Base-by-base conservation (phyloP, 768 basidiomycete genomes). In the Gelatoporia subvermispora region DNA sequence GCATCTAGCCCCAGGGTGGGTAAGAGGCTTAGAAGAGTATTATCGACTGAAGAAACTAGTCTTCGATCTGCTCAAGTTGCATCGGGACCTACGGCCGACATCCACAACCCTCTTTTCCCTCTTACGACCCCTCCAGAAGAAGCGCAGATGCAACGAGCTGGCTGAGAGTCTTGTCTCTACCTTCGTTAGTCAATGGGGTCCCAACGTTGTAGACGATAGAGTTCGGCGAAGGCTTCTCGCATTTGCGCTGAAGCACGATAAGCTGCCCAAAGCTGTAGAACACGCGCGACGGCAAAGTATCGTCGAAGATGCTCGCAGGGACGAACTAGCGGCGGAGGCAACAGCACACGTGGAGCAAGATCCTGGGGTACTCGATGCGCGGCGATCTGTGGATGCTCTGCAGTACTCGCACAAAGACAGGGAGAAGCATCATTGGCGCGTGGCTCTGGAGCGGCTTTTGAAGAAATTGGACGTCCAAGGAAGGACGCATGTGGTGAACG, bases 81-180 rank as follows among this genome's bases (percentile, higher is more conserved):
- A 83, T 58, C 70, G 72, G 15, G 64, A 65, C 38, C 60, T 89
- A 20, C 68, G 60, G 22, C 86, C 88, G 16, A 79, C 74, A 36
- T 67, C 83, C 20, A 72, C 69, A 17, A 86, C 85, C 4, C 60
- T 88, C 17, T 77, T 73, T 57, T 66, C 83, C 38, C 65, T 88
- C 36, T 72, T 90, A 23, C 67, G 73, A 23, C 69, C 76, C 39
- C 68, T 90, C 44, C 66, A 66, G 37, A 57, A 63, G 41, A 73
- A 72, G 28, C 73, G 70, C 48, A 70, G 65, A n/a, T 74, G 82
- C 54, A 85, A 79, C 21, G 77, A 75, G 13, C 62, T 77, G 17
- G 84, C 82, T 13, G 64, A 68, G 55, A 67, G 67, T 31, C 62
- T 76, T 24, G 58, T 81, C 21, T 54, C 55, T 37, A 56, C 61